Percentiles rank a stretch among this genome's conserved stretches.
phyloP scores from a whole-genome alignment of 2,329 filamentous ascomycete species.

The Magnaporthiopsis poae region DNA sequence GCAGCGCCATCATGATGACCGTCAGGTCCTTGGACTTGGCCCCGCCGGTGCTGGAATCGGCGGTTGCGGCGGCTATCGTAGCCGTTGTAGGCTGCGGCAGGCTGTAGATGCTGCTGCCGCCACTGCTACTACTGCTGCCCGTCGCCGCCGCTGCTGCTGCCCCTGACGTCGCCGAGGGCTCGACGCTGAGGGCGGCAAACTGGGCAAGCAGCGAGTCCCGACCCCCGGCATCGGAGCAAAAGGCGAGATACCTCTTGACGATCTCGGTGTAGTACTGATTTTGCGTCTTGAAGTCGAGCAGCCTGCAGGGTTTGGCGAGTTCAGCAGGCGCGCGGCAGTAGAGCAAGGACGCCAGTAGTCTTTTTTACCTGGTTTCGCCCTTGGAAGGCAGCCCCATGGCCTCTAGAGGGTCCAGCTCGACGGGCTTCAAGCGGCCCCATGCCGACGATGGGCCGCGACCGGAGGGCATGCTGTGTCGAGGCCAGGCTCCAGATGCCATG shows the following conservation, averaged over 20 bases:
- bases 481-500: neutral
- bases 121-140: neutral
- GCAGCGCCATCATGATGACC: constrained; percentile 69
- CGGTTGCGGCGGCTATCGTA: constrained; percentile 12
- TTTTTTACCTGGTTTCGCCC: constrained; percentile 66
- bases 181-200: constrained; percentile 55
- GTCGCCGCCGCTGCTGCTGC: too few species aligned
- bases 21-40: constrained; percentile 55
- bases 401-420: constrained; percentile 67
- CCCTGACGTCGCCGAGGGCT: constrained; percentile 5
- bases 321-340: constrained; percentile 4
- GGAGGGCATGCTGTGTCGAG: constrained; percentile 12
- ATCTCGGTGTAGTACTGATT: constrained; percentile 81
- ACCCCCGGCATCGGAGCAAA: constrained; percentile 66
- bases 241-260: constrained; percentile 77
- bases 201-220: constrained; percentile 64
- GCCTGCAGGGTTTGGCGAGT: constrained; percentile 29
- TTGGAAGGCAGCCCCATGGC: constrained; percentile 80
- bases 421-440: constrained; percentile 64
- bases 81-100: constrained; percentile 24
- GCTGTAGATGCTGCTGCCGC: constrained; percentile 6
- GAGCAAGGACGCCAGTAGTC: neutral
- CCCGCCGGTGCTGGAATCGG: constrained; percentile 13
- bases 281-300: constrained; percentile 67
- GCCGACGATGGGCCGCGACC: constrained; percentile 38